These are phyloP conservation scores for Zymoseptoria pseudotritici DNA, from an alignment of 2,329 filamentous ascomycete species.

Conservation along the genomic window DNA sequence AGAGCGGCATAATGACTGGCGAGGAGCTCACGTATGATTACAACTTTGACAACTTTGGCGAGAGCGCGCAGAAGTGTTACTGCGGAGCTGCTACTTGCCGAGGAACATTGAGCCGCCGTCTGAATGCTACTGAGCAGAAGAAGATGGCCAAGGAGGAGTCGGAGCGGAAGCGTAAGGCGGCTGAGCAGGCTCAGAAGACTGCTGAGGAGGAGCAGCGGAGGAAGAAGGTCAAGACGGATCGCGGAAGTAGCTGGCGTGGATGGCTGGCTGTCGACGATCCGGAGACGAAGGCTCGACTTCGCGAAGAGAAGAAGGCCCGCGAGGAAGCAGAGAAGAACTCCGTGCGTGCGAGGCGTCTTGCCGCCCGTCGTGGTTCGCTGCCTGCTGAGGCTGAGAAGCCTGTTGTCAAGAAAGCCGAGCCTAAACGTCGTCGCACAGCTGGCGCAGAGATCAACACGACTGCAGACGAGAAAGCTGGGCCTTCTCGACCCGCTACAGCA, in stretches of 20 bases:
- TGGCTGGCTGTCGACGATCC: conserved; percentile 27
- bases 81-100: conserved; percentile 56
- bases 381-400: not conserved
- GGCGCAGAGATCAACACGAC: not conserved
- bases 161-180: conserved; percentile 20
- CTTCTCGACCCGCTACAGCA: not conserved
- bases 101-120: conserved; percentile 45
- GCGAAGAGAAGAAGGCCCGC: conserved; percentile 20
- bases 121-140: conserved; percentile 26
- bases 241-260: conserved; percentile 24
- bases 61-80: conserved; percentile 47
- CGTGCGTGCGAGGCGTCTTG: conserved; percentile 23
- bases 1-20: conserved; percentile 82
- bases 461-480: conserved; percentile 2
- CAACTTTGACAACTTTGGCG: conserved; percentile 51
- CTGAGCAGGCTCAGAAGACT: conserved; percentile 20
- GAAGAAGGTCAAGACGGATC: conserved; percentile 21
- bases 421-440: not conserved
- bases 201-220: conserved; percentile 24
- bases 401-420: not conserved
- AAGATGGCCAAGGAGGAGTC: conserved; percentile 21
- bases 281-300: conserved; percentile 22
- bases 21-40: conserved; percentile 95
- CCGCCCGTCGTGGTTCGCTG: conserved; percentile 4
- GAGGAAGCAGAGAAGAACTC: conserved; percentile 26